A percentile compares a stretch with the other conserved stretches of the same genome.
These are phyloP conservation scores for Chaetomium cochliodes DNA, from an alignment of 495 filamentous ascomycete species.

Conservation along the genomic window DNA sequence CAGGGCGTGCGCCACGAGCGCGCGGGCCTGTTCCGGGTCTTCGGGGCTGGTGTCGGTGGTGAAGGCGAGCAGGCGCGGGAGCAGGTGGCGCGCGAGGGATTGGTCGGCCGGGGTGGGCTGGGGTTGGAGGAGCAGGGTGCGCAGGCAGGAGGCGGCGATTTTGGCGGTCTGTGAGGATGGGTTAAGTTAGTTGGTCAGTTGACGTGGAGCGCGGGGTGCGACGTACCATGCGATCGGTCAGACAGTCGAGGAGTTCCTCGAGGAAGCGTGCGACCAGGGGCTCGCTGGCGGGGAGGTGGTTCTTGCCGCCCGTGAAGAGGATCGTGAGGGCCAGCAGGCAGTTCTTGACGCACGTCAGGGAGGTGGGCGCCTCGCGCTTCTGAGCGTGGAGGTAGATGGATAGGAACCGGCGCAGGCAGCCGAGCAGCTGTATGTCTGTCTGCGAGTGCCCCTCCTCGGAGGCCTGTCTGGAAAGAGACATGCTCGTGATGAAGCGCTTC, in stretches of 20 bases:
- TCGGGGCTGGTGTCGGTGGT: constrained; percentile 61
- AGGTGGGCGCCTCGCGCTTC: constrained; percentile 74
- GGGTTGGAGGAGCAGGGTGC: constrained; percentile 69
- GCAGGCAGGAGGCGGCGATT: constrained; percentile 82
- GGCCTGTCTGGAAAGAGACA: constrained; percentile 50
- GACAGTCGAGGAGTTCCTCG: constrained; percentile 76
- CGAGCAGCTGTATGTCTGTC: constrained; percentile 56
- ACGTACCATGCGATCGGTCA: constrained; percentile 71
- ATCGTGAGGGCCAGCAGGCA: constrained; percentile 84
- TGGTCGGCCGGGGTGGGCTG: constrained; percentile 65
- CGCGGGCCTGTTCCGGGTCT: constrained; percentile 72
- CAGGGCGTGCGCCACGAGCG: constrained; percentile 68
- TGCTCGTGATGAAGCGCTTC: constrained; percentile 79
- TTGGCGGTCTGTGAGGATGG: constrained; percentile 69
- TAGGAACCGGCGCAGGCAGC: constrained; percentile 74
- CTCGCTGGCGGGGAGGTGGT: constrained; percentile 69
- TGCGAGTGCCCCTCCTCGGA: constrained; percentile 35
- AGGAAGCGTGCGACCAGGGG: constrained; percentile 66
- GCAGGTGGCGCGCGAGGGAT: constrained; percentile 67
- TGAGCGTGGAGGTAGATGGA: constrained; percentile 79
- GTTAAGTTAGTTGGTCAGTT: constrained; percentile 14
- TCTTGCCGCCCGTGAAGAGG: constrained; percentile 75
- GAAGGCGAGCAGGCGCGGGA: constrained; percentile 76
- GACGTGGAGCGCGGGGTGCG: not conserved
- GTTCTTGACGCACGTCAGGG: constrained; percentile 88